Conservation (phyloP, 306 rosid genomes). For the Medicago truncatula region DNA sequence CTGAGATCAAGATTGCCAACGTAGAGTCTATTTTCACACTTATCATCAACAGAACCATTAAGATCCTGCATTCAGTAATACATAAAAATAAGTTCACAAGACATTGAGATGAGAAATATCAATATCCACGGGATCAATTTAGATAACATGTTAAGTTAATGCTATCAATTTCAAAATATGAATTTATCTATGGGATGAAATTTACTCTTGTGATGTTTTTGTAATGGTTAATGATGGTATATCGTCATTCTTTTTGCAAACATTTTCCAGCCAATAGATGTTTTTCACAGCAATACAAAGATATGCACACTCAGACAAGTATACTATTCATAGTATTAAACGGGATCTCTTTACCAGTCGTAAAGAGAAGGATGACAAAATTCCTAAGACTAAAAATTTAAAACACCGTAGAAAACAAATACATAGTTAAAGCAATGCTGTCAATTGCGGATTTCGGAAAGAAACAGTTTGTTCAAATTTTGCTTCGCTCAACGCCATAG, state of each 20-base stretch:
- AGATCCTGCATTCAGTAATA: constrained; percentile 63
- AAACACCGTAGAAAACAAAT: background rate
- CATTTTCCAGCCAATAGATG: background rate
- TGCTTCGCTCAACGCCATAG: no score
- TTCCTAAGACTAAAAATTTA: background rate
- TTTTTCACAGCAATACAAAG: background rate
- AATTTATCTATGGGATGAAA: background rate
- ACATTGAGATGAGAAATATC: constrained; percentile 28
- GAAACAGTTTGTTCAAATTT: no score
- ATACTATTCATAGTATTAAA: background rate
- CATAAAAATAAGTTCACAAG: constrained; percentile 23
- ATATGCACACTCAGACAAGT: background rate
- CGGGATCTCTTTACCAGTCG: background rate
- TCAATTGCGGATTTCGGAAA: no score
- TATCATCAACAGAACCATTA: constrained; percentile 63
- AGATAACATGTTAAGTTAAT: background rate
- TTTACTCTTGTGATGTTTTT: background rate
- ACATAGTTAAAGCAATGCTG: background rate
- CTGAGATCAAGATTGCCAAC: constrained; percentile 89
- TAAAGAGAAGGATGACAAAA: background rate
- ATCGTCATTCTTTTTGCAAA: background rate
- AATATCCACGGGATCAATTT: constrained; percentile 4
- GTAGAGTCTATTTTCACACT: constrained; percentile 74
- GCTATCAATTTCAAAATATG: constrained; percentile 9
- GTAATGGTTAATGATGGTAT: background rate